A percentile compares a stretch with the other conserved stretches of the same genome.
phyloP scores from a whole-genome alignment of 345 rosid genomes.

The Pelargonium nanum region DNA sequence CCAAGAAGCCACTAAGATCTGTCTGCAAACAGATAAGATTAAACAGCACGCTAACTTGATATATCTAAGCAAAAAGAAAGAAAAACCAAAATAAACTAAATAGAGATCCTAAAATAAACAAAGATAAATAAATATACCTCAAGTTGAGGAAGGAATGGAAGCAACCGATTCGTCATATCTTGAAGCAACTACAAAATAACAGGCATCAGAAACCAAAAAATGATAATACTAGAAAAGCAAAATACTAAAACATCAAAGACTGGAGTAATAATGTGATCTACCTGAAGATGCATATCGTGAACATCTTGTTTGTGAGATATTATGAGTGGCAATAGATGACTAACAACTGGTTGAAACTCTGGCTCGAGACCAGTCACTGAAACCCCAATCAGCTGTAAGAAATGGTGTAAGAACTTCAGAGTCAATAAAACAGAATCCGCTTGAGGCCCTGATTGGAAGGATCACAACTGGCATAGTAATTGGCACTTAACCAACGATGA shows the following conservation, averaged over 20 bases:
- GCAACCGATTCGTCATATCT: conserved; percentile 63
- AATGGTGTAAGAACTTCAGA: conserved; percentile 11
- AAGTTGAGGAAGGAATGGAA: conserved; percentile 68
- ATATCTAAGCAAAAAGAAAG: neutral
- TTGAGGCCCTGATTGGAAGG: no score
- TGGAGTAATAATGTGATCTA: conserved; percentile 14
- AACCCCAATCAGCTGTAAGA: conserved; percentile 64
- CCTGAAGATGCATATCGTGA: conserved; percentile 76
- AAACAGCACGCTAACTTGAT: conserved; percentile 3
- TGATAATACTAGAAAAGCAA: conserved; percentile 10
- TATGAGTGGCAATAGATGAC: conserved; percentile 61
- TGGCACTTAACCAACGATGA: no score
- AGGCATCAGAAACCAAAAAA: conserved; percentile 32
- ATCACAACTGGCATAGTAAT: no score
- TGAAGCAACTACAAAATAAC: conserved; percentile 61
- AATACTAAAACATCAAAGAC: conserved; percentile 1
- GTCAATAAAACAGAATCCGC: no score
- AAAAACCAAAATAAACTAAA: neutral
- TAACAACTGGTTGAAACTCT: conserved; percentile 76
- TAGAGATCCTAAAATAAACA: conserved; percentile 2
- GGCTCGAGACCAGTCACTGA: conserved; percentile 63
- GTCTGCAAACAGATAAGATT: conserved; percentile 30
- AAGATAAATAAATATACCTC: conserved; percentile 38
- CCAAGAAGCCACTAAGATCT: conserved; percentile 48
- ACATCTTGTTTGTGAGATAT: conserved; percentile 63